Evolutionary conservation across 2,329 filamentous ascomycete genomes (phyloP), one percentile per base, ranked within the genome.

Genomic region (Xylariaceae sp.): DNA sequence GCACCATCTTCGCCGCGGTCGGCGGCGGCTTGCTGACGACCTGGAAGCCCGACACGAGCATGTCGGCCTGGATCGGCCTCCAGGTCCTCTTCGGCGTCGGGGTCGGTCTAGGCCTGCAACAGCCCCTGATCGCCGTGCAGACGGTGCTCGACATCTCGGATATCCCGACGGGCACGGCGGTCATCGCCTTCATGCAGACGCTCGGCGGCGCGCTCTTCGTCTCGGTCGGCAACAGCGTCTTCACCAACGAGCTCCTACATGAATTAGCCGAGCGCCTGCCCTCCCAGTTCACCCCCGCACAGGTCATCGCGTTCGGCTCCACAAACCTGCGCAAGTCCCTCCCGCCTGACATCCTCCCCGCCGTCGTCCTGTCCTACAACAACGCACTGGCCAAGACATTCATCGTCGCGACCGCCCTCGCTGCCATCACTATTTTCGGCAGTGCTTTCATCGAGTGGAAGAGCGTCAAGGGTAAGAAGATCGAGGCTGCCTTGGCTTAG

Each of bases 381-480:
- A 59, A 62, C 5, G 66, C 69, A 6, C 36, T 73, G 24, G 62
- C 62, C 5, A 59, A 60, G 11, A 55, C 66, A 3, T 72, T 70
- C 49, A 57, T 64, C 9, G 60, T 71, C 28, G 59, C 62, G 12
- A 61, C 67, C 26, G 71, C 67, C 1, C 56, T 71, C 9, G 67
- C 66, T 1, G 61, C 66, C 6, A 49, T 71, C 5, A 62, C 67
- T 0, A 63, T 71, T 30, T 29, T 69, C 14, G 67, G 68, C 2
- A 57, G 63, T 2, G 51, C 64, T 9, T 57, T 66, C 6, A 64
- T 73, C 36, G 72, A 76, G 54, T 74, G 70, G 70, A 72, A 68
- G 64, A 76, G 69, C 41, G 68, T 78, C 15, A 78, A 75, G 53
- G 73, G 72, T 4, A 75, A 72, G 60, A 71, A 73, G 32, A 46